Conservation (phyloP, 208 protist species). For the Acanthamoeba castellanii region DNA sequence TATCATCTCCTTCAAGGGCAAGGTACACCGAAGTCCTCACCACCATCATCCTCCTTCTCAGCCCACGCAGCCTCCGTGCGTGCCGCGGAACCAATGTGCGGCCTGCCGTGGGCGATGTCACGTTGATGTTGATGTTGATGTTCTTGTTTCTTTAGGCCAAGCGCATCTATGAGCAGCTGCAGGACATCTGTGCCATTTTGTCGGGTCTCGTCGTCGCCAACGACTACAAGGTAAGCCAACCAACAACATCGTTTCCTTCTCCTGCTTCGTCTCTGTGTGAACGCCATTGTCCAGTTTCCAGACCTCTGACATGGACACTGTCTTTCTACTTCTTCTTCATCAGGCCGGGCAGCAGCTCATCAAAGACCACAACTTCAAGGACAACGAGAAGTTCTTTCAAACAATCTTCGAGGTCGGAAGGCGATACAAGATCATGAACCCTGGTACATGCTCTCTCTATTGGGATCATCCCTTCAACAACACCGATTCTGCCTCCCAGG, state of each 20-base stretch:
- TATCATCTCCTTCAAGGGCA: slow-evolving; percentile 47
- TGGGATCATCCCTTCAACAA: neutral
- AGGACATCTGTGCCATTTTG: slow-evolving; percentile 88
- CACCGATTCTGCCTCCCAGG: no score
- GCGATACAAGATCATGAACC: slow-evolving; percentile 98
- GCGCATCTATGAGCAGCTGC: slow-evolving; percentile 84
- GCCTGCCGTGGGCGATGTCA: no score
- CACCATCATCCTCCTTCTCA: no score
- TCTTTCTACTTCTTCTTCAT: slow-evolving; percentile 61
- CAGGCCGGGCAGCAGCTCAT: slow-evolving; percentile 85
- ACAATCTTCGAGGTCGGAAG: slow-evolving; percentile 96
- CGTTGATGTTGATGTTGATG: neutral
- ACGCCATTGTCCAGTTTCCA: neutral
- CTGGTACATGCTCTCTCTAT: slow-evolving; percentile 84
- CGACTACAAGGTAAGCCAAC: slow-evolving; percentile 75
- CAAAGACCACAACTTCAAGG: slow-evolving; percentile 84
- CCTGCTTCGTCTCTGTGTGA: neutral
- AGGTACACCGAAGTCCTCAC: neutral
- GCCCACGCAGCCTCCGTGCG: neutral
- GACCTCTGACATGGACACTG: neutral
- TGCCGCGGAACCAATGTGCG: neutral
- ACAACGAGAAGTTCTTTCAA: slow-evolving; percentile 91
- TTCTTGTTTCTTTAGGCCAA: slow-evolving; percentile 25
- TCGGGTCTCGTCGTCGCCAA: slow-evolving; percentile 85
- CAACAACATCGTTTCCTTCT: neutral